Evolutionary conservation across 148 eudicot genomes (phyloP).

Genomic region (Polygonum aviculare): DNA sequence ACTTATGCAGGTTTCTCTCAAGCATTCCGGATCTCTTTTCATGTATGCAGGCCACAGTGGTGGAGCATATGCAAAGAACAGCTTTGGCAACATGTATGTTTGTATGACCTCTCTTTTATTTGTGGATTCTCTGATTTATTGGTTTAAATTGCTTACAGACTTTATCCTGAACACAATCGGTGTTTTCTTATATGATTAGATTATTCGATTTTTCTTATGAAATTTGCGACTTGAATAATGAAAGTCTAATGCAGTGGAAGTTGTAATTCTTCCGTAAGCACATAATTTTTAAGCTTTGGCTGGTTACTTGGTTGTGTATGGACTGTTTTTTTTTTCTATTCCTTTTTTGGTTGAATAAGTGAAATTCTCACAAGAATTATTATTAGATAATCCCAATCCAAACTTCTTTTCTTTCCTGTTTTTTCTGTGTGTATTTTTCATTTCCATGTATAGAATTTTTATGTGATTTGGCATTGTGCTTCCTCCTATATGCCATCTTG

Average conservation of each 20-base stretch:
- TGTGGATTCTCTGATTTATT: not conserved
- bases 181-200: not conserved
- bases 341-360: not conserved
- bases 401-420: not conserved
- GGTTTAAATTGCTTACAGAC: not conserved
- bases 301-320: not conserved
- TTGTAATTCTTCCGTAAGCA: not conserved
- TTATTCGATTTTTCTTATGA: no score
- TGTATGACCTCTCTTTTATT: not conserved
- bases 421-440: not conserved
- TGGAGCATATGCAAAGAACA: conserved; percentile 53
- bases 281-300: not conserved
- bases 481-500: not conserved
- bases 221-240: not conserved
- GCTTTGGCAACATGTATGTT: conserved; percentile 89
- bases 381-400: not conserved
- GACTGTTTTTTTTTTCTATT: not conserved
- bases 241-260: not conserved
- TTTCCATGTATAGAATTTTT: not conserved
- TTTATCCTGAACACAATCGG: not conserved
- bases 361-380: not conserved
- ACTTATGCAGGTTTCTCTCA: conserved; percentile 72
- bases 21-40: conserved; percentile 96
- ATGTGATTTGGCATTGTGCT: conserved; percentile 3
- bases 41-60: conserved; percentile 35